A percentile compares a stretch with the other conserved stretches of the same genome.
Conservation (phyloP, 495 filamentous ascomycete species). For the Annulohypoxylon nitens region DNA sequence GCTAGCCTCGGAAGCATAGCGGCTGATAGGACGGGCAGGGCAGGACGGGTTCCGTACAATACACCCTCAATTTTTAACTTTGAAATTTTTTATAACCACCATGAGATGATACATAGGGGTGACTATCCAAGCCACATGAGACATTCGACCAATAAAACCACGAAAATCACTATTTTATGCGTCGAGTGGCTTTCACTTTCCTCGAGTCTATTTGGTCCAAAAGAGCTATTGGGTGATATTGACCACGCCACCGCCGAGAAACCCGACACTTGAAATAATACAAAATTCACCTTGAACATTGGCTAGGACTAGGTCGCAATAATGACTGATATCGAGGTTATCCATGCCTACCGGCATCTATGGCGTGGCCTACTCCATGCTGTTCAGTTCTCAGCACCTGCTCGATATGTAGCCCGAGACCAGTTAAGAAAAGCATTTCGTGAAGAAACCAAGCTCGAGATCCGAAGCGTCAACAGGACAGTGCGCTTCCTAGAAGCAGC, state of each 20-base stretch:
- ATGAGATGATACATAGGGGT: background rate
- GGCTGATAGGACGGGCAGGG: slow-evolving; percentile 19
- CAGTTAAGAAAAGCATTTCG: slow-evolving; percentile 81
- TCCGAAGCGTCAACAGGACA: slow-evolving; percentile 75
- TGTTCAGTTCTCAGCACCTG: slow-evolving; percentile 82
- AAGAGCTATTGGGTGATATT: slow-evolving; percentile 6
- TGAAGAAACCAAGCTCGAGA: slow-evolving; percentile 68
- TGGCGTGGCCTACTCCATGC: slow-evolving; percentile 80
- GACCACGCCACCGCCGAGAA: background rate
- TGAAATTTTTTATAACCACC: background rate
- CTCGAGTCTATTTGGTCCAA: background rate
- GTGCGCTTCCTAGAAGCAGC: slow-evolving; percentile 82
- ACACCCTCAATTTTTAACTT: slow-evolving; percentile 16
- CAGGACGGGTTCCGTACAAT: slow-evolving; percentile 20
- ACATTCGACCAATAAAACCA: background rate
- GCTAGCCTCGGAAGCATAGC: slow-evolving; percentile 22
- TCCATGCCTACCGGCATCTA: slow-evolving; percentile 84
- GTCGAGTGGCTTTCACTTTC: background rate
- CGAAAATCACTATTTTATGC: background rate
- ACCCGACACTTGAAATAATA: background rate
- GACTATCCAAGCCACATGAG: background rate
- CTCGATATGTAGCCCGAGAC: slow-evolving; percentile 73
- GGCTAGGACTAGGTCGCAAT: background rate
- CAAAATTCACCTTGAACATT: background rate
- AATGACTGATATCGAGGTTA: slow-evolving; percentile 60